Base-by-base conservation (phyloP, 1,139 yeast species). In the Hansenula sp. region DNA sequence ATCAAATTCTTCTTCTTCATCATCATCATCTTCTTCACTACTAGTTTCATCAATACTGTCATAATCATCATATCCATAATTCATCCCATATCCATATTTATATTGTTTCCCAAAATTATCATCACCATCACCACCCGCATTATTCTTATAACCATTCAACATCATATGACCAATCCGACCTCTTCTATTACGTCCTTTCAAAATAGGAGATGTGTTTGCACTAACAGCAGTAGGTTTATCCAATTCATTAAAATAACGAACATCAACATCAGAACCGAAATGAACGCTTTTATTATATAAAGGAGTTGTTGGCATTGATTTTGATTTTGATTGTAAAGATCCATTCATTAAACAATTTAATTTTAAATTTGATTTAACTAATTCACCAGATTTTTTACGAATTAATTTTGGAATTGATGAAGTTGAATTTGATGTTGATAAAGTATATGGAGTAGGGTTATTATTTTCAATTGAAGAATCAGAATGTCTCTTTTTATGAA, bases 201-300 rank as follows among this genome's bases (percentile, higher is more conserved):
- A 52, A 4, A 69, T 63, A 0, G 93, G 91, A 0, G 89, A 79
- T 47, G 76, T 76, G 36, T 74, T 70, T 2, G 84, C 84, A 41
- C 85, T 77, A 21, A 88, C 87, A 1, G 94, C 90, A 2, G 77
- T 70, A 17, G 96, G 96, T 42, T 74, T 76, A 59, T 88, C 96
- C 39, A 76, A 70, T 54, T 82, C 77, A 52, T 80, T 73, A 63
- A 89, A 88, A 59, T 84, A 85, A 41, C 86, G 73, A 32, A 87
- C 79, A 54, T 85, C 89, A 51, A 72, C 82, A 36, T 76, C 74
- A 21, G 73, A 69, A 36, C 91, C 94, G 64, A 88, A 88, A 62
- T 88, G 93, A 24, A 88, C 96, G 52, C 74, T 81, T 58, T 88
- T 88, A n/a, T 41, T 41, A 49, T 74, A 72, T 17, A 85, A 77